These are phyloP conservation scores for Galerina sulciceps DNA, from an alignment of 768 basidiomycete species.

Conservation along the genomic window DNA sequence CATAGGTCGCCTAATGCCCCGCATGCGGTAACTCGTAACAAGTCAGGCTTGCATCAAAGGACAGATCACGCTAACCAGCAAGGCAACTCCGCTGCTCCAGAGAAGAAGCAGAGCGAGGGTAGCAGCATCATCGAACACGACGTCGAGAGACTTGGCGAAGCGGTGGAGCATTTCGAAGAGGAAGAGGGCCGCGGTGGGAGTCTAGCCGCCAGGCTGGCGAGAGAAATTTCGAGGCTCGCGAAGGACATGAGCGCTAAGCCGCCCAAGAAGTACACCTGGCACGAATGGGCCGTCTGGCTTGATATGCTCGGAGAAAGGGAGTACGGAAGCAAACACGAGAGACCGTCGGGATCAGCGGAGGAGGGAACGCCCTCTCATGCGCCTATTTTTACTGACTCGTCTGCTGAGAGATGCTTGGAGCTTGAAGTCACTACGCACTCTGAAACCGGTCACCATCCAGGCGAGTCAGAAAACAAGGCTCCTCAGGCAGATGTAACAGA, in stretches of 20 bases:
- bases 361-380: background rate
- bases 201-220: conserved; percentile 31
- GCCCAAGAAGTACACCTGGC: conserved; percentile 36
- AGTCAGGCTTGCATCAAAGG: background rate
- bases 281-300: conserved; percentile 39
- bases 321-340: background rate
- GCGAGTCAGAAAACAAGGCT: background rate
- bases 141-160: conserved; percentile 30
- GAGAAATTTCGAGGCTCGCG: conserved; percentile 32
- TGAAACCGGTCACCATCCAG: no score
- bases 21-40: background rate
- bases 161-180: conserved; percentile 40
- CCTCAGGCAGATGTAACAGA: background rate
- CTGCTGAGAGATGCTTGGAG: no score
- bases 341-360: background rate
- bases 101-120: background rate
- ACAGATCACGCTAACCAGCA: no score
- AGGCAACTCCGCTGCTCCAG: background rate
- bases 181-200: conserved; percentile 26
- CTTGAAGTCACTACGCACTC: background rate
- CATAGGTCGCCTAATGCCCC: background rate
- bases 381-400: background rate
- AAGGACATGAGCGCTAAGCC: conserved; percentile 31
- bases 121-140: conserved; percentile 19
- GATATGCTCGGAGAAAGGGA: conserved; percentile 30